A percentile compares a stretch with the other conserved stretches of the same genome.
Conservation (phyloP, 257 asterid species). For the Osmanthus fragrans region DNA sequence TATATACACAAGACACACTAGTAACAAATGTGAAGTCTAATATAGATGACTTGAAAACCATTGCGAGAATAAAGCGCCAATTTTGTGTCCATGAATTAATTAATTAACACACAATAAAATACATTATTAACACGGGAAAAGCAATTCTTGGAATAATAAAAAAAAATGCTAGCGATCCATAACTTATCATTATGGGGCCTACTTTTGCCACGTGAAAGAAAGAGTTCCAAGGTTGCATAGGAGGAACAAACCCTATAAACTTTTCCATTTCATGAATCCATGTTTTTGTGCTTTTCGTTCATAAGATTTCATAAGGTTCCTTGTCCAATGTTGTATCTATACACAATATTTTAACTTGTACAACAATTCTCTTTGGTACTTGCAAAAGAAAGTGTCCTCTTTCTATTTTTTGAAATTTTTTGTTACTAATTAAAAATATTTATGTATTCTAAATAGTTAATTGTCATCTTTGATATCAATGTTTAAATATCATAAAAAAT, state of each 20-base stretch:
- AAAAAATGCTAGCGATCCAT: background rate
- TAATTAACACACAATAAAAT: no score
- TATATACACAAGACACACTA: no score
- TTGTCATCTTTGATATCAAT: no score
- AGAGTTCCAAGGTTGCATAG: constrained; percentile 29
- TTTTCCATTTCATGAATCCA: background rate
- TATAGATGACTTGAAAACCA: background rate
- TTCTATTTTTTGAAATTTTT: no score
- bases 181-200: background rate
- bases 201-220: constrained; percentile 41
- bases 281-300: background rate
- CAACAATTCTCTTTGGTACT: background rate
- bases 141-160: background rate
- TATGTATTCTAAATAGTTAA: no score
- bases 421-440: no score
- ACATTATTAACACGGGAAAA: background rate
- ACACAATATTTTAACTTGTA: background rate
- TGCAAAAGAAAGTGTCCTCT: background rate
- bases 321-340: background rate
- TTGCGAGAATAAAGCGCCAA: background rate
- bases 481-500: no score
- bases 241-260: background rate
- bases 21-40: background rate
- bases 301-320: background rate
- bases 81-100: background rate